These are phyloP conservation scores for Vitis hybrid DNA, from an alignment of 177 flowering plant species.

Conservation along the genomic window DNA sequence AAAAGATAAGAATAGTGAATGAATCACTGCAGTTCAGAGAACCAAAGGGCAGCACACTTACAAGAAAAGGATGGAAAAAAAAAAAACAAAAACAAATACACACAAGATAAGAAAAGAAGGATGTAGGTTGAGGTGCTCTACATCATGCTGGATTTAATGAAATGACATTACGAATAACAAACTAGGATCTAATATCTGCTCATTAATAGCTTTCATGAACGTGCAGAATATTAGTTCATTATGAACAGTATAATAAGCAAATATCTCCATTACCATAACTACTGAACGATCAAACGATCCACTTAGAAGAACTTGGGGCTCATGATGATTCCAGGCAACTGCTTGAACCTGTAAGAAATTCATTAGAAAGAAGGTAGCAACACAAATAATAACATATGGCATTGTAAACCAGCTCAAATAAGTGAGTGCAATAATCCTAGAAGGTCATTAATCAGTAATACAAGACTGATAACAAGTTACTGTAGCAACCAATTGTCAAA, in stretches of 20 bases:
- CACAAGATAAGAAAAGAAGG: no score
- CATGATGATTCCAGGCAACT: conserved; percentile 79
- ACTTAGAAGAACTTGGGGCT: conserved; percentile 77
- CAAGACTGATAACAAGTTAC: no score
- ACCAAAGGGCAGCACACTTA: background rate
- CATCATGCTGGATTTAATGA: no score
- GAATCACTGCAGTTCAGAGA: background rate
- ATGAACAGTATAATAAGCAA: background rate
- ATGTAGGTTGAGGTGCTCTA: no score
- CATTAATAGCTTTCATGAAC: no score
- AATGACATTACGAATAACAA: no score
- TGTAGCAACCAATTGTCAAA: no score
- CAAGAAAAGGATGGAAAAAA: background rate
- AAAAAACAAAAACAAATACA: no score
- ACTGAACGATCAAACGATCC: conserved; percentile 93
- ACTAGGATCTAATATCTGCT: no score
- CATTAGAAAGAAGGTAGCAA: background rate
- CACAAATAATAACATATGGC: background rate
- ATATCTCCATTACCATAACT: conserved; percentile 55
- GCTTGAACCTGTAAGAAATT: conserved; percentile 73
- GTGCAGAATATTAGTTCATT: background rate
- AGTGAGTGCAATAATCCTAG: background rate
- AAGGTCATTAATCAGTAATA: no score
- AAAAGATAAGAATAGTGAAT: conserved; percentile 13
- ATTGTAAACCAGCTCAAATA: background rate